A percentile compares a stretch with the other conserved stretches of the same genome.
Conservation (phyloP, 495 filamentous ascomycete species). For the Neurospora discreta region DNA sequence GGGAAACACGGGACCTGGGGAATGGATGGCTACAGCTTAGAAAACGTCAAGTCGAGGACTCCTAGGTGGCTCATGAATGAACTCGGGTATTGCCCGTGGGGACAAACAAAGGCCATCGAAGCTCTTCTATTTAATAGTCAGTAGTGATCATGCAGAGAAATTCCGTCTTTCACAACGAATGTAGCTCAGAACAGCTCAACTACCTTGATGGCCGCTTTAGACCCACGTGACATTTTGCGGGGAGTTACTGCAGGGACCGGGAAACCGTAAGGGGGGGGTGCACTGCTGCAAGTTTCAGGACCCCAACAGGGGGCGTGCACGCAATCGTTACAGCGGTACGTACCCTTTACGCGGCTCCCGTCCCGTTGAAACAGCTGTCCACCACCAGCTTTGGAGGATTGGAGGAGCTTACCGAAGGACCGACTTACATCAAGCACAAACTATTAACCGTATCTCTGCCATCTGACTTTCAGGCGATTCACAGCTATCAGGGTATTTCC, state of each 20-base stretch:
- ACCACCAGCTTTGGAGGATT: not conserved
- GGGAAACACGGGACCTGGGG: not conserved
- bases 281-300: not conserved
- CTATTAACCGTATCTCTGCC: not conserved
- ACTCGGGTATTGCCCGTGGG: not conserved
- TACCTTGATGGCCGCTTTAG: not conserved
- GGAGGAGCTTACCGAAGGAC: not conserved
- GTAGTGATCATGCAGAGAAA: too few species aligned
- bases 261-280: not conserved
- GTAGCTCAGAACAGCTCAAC: not conserved
- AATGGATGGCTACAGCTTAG: not conserved
- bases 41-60: not conserved
- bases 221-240: not conserved
- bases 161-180: not conserved
- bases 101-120: not conserved
- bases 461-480: not conserved
- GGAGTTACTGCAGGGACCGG: not conserved
- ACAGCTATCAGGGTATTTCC: not conserved
- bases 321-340: not conserved
- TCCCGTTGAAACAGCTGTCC: not conserved
- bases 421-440: not conserved
- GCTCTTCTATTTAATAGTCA: not conserved
- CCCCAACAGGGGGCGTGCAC: not conserved
- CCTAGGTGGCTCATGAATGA: not conserved
- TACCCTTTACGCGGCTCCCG: not conserved